Evolutionary conservation across 805 yeast genomes (phyloP).

Genomic region (Pichia thaimueangensis): DNA sequence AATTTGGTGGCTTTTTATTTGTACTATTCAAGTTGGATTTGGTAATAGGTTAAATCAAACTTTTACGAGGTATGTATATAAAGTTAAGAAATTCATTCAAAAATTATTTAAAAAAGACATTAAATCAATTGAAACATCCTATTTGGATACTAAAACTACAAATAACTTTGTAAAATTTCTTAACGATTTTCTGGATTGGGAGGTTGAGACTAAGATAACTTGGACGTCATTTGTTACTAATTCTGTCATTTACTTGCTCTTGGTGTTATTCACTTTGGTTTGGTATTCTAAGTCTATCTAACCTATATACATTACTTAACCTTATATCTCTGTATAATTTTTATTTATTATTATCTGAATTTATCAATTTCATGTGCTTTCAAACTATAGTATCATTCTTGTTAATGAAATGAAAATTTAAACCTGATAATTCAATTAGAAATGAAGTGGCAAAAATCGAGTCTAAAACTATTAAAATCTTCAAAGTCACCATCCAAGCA

Average conservation of each 20-base stretch:
- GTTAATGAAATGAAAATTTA: slow-evolving; percentile 4
- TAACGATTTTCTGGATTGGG: slow-evolving; percentile 19
- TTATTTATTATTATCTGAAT: too few relatives aligned
- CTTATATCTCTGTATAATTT: neutral
- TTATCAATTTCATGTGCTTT: neutral
- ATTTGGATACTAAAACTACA: slow-evolving; percentile 10
- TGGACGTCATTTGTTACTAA: slow-evolving; percentile 15
- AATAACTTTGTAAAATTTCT: neutral
- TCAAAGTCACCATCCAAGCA: slow-evolving; percentile 1
- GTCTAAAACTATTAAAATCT: slow-evolving; percentile 9
- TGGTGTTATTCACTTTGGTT: slow-evolving; percentile 11
- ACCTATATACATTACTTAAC: neutral
- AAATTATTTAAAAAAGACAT: slow-evolving; percentile 1
- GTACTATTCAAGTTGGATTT: slow-evolving; percentile 13
- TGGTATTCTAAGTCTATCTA: slow-evolving; percentile 19
- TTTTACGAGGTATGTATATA: neutral
- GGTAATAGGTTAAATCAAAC: slow-evolving; percentile 10
- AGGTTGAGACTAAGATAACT: slow-evolving; percentile 12
- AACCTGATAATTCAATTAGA: slow-evolving; percentile 9
- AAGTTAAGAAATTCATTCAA: neutral
- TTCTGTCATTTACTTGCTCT: neutral
- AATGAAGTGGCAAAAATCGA: slow-evolving; percentile 7
- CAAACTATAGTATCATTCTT: slow-evolving; percentile 6
- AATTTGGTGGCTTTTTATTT: slow-evolving; percentile 17
- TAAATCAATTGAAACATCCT: slow-evolving; percentile 3